Conservation (phyloP, 768 basidiomycete species). For the Steccherinum ochraceum region DNA sequence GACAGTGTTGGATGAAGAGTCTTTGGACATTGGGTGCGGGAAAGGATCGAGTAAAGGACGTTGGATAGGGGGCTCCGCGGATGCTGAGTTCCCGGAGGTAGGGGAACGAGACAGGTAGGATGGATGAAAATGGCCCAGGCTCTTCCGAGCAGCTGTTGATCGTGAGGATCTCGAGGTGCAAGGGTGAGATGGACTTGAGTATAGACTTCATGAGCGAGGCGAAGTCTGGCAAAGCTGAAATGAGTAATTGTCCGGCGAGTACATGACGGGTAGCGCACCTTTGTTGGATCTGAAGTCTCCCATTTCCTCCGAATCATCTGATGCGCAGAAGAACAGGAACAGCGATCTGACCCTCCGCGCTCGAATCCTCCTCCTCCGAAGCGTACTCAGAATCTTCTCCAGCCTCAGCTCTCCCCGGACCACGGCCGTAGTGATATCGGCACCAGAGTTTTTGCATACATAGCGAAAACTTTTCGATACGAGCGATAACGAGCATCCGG, state of each 20-base stretch:
- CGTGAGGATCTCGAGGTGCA: not conserved
- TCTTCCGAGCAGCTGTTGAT: not conserved
- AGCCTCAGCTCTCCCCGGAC: not conserved
- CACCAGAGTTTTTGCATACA: not conserved
- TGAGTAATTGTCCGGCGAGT: not conserved
- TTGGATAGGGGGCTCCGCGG: not conserved
- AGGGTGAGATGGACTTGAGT: not conserved
- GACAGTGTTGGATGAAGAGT: not conserved
- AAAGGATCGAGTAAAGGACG: not conserved
- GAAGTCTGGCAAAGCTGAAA: not conserved
- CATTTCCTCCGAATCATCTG: not conserved
- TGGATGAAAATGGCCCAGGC: not conserved
- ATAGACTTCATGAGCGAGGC: not conserved
- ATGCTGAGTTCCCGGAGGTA: not conserved
- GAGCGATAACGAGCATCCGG: not conserved
- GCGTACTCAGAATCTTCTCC: not conserved
- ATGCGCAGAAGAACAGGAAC: not conserved
- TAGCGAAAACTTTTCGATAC: not conserved
- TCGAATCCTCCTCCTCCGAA: not conserved
- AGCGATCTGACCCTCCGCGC: not conserved
- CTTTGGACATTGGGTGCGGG: not conserved
- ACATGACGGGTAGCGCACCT: too few species aligned
- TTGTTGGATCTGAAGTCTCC: not conserved
- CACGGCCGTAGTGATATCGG: not conserved
- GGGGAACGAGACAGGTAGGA: not conserved